Percentiles rank a stretch among this genome's conserved stretches.
Conservation (phyloP, 164 flowering plant genomes). For the Houttuynia cordata region DNA sequence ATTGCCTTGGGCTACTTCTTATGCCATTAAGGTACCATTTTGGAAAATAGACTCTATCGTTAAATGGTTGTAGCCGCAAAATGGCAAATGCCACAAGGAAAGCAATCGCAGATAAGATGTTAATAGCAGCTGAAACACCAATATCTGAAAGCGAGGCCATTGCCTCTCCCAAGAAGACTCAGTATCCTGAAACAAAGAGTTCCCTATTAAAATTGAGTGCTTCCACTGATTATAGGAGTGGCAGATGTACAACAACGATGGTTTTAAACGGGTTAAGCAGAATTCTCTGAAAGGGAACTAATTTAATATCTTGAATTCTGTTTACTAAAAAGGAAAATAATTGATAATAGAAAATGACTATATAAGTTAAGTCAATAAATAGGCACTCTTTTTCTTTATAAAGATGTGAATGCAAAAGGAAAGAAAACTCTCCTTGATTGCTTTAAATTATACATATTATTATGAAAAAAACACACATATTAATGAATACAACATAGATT, state of each 20-base stretch:
- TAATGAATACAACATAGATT: no score
- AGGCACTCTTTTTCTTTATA: no score
- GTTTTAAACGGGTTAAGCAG: no score
- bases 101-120: slow-evolving; percentile 48
- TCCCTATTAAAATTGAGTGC: not conserved
- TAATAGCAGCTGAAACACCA: slow-evolving; percentile 50
- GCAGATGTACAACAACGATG: not conserved
- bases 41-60: slow-evolving; percentile 89
- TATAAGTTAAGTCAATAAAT: no score
- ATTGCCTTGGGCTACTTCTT: slow-evolving; percentile 55
- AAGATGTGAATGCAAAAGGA: no score
- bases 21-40: slow-evolving; percentile 90
- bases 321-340: no score
- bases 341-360: no score
- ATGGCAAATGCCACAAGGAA: slow-evolving; percentile 78
- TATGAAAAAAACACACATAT: no score
- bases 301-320: no score
- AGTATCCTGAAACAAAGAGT: not conserved
- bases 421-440: no score
- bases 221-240: not conserved
- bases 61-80: slow-evolving; percentile 72
- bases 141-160: slow-evolving; percentile 78
- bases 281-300: no score
- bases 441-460: no score
- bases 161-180: not conserved